Percentiles rank a stretch among this genome's conserved stretches.
Conservation (phyloP, 371 early-diverging fungal species). For the Mucor lusitanicus region DNA sequence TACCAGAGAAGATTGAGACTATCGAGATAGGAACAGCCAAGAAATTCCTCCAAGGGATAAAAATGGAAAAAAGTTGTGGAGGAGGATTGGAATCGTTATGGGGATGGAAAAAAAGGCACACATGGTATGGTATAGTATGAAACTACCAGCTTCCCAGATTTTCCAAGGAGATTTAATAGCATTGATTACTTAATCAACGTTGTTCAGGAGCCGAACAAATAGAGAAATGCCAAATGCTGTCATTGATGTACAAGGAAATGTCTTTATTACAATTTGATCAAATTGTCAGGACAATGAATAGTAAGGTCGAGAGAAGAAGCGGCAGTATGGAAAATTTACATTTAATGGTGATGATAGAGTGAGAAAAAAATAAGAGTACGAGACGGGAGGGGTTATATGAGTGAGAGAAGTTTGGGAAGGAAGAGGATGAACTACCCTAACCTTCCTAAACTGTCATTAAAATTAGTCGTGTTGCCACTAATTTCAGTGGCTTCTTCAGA, state of each 20-base stretch:
- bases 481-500: constrained; percentile 9
- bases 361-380: not conserved
- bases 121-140: not conserved
- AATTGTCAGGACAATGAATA: not conserved
- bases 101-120: not conserved
- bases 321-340: not conserved
- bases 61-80: constrained; percentile 11
- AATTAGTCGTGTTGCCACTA: not conserved
- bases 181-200: not conserved
- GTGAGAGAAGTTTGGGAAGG: not conserved
- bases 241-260: not conserved
- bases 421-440: not conserved
- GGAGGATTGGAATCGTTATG: not conserved
- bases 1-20: too few relatives aligned
- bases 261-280: too few relatives aligned
- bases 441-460: not conserved
- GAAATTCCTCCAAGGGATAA: not conserved
- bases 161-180: not conserved
- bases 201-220: not conserved
- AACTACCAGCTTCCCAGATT: constrained; percentile 5
- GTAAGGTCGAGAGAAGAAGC: not conserved
- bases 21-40: too few relatives aligned
- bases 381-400: not conserved
- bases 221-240: not conserved
- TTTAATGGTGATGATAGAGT: not conserved